These are phyloP conservation scores for Petrea volubilis DNA, from an alignment of 257 asterid species.

Conservation along the genomic window DNA sequence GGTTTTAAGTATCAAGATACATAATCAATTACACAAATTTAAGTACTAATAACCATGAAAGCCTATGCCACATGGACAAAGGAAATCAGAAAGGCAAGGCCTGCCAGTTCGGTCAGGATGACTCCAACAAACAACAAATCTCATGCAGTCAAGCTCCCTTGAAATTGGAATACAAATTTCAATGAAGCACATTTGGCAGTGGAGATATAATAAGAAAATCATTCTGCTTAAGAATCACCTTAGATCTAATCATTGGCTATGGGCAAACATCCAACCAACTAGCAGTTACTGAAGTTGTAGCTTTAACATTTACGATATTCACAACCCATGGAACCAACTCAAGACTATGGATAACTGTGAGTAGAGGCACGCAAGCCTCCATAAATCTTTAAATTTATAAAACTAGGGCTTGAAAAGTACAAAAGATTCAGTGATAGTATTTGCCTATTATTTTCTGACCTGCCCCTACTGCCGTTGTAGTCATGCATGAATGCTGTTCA, in stretches of 20 bases:
- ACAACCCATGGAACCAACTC: background rate
- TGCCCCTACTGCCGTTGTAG: background rate
- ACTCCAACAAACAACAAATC: conserved; percentile 1
- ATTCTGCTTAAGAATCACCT: background rate
- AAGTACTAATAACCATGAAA: background rate
- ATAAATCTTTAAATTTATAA: background rate
- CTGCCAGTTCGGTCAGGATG: background rate
- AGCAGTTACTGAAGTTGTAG: background rate
- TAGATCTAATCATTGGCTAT: conserved; percentile 1
- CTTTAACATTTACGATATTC: background rate
- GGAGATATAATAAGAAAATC: background rate
- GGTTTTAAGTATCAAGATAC: background rate
- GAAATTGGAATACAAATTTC: background rate
- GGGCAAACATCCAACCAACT: background rate
- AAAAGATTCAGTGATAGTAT: background rate
- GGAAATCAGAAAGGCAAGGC: conserved; percentile 8
- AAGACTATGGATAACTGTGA: background rate
- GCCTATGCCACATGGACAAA: conserved; percentile 10
- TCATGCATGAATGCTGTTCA: conserved; percentile 4
- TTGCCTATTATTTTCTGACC: background rate
- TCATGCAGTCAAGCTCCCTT: background rate
- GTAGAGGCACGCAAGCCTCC: background rate
- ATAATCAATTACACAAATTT: background rate
- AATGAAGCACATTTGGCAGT: background rate
- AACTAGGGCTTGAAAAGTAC: background rate